phyloP scores from a whole-genome alignment of 257 asterid genomes.

The Salvia splendens region DNA sequence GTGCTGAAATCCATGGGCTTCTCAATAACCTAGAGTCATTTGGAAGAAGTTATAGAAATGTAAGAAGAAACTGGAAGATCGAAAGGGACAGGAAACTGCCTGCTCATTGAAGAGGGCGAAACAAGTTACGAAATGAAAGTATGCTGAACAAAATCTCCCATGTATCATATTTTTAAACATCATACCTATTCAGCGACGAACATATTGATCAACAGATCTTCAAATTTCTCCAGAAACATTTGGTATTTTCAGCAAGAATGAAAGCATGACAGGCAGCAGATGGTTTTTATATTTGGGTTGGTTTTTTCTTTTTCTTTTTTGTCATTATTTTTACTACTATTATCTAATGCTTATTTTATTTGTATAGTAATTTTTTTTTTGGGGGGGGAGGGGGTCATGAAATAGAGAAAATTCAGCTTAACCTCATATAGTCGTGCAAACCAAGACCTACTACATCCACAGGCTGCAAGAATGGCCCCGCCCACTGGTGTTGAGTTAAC shows the following conservation, averaged over 20 bases:
- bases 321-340: too few relatives aligned
- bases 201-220: background rate
- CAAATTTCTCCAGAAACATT: too few relatives aligned
- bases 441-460: slow-evolving; percentile 94
- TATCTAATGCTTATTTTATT: background rate
- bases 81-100: background rate
- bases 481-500: slow-evolving; percentile 88
- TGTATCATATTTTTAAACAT: background rate
- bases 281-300: background rate
- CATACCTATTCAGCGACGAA: background rate
- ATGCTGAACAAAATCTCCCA: background rate
- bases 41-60: slow-evolving; percentile 15
- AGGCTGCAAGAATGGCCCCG: slow-evolving; percentile 88
- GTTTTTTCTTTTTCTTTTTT: background rate
- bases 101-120: background rate
- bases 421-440: slow-evolving; percentile 83
- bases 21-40: slow-evolving; percentile 67
- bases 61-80: slow-evolving; percentile 9
- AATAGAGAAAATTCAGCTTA: slow-evolving; percentile 27
- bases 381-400: background rate
- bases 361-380: background rate
- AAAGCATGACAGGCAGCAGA: background rate
- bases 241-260: background rate
- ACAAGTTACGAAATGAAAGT: slow-evolving; percentile 8
- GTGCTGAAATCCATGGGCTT: slow-evolving; percentile 98